These are phyloP conservation scores for Caulochytrium protostelioides DNA, from an alignment of 371 early-diverging fungal genomes.

Conservation along the genomic window DNA sequence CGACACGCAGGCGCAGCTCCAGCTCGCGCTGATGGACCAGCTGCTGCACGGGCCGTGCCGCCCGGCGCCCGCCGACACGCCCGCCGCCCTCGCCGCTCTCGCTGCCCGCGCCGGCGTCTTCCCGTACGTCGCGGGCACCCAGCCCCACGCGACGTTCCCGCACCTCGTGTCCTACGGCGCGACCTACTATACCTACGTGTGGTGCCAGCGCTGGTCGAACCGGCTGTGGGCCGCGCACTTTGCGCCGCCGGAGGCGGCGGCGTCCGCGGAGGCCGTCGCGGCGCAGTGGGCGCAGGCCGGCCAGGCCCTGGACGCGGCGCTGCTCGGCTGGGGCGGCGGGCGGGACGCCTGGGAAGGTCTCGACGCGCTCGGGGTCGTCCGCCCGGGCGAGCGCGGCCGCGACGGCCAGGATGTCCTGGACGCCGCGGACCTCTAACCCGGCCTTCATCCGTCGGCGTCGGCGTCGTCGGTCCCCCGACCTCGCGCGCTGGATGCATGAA, in stretches of 20 bases:
- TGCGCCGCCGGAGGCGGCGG: conserved; percentile 5
- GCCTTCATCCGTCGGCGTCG: no score
- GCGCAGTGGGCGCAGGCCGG: conserved; percentile 17
- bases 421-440: no score
- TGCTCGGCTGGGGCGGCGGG: conserved; percentile 81
- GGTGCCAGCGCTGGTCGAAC: conserved; percentile 60
- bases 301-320: conserved; percentile 42
- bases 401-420: background rate
- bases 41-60: conserved; percentile 17
- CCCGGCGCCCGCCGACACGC: conserved; percentile 1
- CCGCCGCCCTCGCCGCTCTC: conserved; percentile 7
- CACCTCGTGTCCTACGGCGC: conserved; percentile 82
- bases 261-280: conserved; percentile 26
- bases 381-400: background rate
- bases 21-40: conserved; percentile 75
- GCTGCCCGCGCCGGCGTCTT: conserved; percentile 36
- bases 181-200: conserved; percentile 79
- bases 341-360: conserved; percentile 62
- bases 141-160: conserved; percentile 77
- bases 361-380: conserved; percentile 7
- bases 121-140: conserved; percentile 37
- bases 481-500: no score
- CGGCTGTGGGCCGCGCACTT: conserved; percentile 54
- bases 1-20: conserved; percentile 66
- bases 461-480: no score